Percentiles rank a stretch among this genome's conserved stretches.
Conservation (phyloP, 1,139 yeast genomes). For the Yamadazyma buinensis region DNA sequence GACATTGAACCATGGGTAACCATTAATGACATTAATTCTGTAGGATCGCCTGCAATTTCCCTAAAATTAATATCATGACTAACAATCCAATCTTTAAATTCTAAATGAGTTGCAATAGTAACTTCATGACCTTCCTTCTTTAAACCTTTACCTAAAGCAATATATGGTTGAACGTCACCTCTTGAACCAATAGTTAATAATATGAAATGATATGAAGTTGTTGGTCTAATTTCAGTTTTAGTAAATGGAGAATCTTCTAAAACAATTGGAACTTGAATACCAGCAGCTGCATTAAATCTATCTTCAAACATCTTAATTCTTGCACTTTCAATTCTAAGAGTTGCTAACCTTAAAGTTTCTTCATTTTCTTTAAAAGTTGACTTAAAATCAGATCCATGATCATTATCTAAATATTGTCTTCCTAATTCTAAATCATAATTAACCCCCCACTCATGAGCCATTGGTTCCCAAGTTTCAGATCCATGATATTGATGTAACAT, state of each 20-base stretch:
- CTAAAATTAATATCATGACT: slow-evolving; percentile 64
- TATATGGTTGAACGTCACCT: slow-evolving; percentile 96
- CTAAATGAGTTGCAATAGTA: slow-evolving; percentile 80
- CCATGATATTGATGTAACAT: slow-evolving; percentile 43
- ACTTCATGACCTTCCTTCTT: slow-evolving; percentile 77
- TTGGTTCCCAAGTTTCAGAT: slow-evolving; percentile 23
- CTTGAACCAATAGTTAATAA: slow-evolving; percentile 88
- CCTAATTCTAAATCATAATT: slow-evolving; percentile 19
- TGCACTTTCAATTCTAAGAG: slow-evolving; percentile 39
- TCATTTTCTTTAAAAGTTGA: slow-evolving; percentile 8
- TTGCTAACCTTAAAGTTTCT: slow-evolving; percentile 17
- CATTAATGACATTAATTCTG: slow-evolving; percentile 88
- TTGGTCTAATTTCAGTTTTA: slow-evolving; percentile 50
- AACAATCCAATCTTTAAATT: slow-evolving; percentile 73
- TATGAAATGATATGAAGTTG: slow-evolving; percentile 56
- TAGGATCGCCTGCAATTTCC: slow-evolving; percentile 88
- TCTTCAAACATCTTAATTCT: slow-evolving; percentile 62
- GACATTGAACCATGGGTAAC: slow-evolving; percentile 87
- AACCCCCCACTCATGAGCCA: slow-evolving; percentile 28
- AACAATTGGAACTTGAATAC: slow-evolving; percentile 63
- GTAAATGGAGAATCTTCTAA: slow-evolving; percentile 61
- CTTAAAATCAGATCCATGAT: slow-evolving; percentile 2
- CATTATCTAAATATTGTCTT: slow-evolving; percentile 12
- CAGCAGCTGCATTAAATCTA: slow-evolving; percentile 53
- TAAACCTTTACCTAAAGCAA: slow-evolving; percentile 81